Percentiles rank a stretch among this genome's conserved stretches.
Conservation (phyloP, 2,329 filamentous ascomycete genomes). For the Sporothrix euskadiensis region DNA sequence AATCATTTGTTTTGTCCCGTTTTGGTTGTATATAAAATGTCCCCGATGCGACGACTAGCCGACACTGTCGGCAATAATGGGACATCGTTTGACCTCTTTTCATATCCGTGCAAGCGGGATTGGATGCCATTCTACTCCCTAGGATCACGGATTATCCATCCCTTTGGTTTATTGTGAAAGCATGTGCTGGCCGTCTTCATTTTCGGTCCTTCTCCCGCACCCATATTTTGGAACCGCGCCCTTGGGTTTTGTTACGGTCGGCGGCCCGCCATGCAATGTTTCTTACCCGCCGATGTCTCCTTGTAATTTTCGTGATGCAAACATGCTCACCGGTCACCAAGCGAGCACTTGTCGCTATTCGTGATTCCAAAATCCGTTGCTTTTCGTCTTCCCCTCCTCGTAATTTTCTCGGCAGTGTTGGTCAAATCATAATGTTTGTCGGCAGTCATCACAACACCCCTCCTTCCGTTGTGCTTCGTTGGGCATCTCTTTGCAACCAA, state of each 20-base stretch:
- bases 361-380: background rate
- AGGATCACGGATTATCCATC: background rate
- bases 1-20: background rate
- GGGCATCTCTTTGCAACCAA: conserved; percentile 1
- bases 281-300: background rate
- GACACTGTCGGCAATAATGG: background rate
- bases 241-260: background rate
- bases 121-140: background rate
- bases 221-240: background rate
- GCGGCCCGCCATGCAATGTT: background rate
- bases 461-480: background rate
- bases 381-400: background rate
- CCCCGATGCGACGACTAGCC: background rate
- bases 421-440: background rate
- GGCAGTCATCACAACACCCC: background rate
- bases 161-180: background rate
- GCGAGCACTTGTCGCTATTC: background rate
- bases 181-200: background rate
- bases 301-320: conserved; percentile 1
- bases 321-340: background rate
- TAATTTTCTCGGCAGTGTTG: conserved; percentile 6
- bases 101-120: background rate
- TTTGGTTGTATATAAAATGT: background rate
- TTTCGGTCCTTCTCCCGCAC: background rate
- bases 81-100: background rate